These are phyloP conservation scores for Kurtzmaniella quercitrusa DNA, from an alignment of 1,139 yeast genomes.

Conservation along the genomic window DNA sequence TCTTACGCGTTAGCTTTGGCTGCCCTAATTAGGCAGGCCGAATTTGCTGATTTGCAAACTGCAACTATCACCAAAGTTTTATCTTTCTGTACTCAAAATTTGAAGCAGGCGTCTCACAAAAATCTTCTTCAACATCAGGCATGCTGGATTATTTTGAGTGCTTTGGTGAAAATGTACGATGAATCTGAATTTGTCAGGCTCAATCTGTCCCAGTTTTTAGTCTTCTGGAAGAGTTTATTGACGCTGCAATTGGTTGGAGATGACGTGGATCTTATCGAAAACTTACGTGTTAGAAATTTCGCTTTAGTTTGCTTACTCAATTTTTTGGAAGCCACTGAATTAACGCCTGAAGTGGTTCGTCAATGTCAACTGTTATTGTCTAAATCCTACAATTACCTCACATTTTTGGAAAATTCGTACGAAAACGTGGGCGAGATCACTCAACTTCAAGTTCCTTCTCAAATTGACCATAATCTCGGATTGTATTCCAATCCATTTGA, in stretches of 20 bases:
- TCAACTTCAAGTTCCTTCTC: slow-evolving; percentile 22
- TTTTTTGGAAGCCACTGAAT: slow-evolving; percentile 35
- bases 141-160: slow-evolving; percentile 73
- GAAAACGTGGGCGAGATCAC: slow-evolving; percentile 35
- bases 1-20: slow-evolving; percentile 36
- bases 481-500: slow-evolving; percentile 23
- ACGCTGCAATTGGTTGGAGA: slow-evolving; percentile 45
- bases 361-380: slow-evolving; percentile 41
- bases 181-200: slow-evolving; percentile 57
- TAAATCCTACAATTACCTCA: slow-evolving; percentile 40
- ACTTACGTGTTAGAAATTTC: slow-evolving; percentile 36
- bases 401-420: slow-evolving; percentile 37
- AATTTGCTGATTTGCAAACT: slow-evolving; percentile 35
- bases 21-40: slow-evolving; percentile 37
- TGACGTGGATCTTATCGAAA: slow-evolving; percentile 30
- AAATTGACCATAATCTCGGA: slow-evolving; percentile 28
- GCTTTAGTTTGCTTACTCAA: slow-evolving; percentile 41
- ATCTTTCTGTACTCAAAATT: slow-evolving; percentile 46
- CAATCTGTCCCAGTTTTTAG: slow-evolving; percentile 70
- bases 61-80: slow-evolving; percentile 39
- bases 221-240: slow-evolving; percentile 79
- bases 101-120: slow-evolving; percentile 32
- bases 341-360: slow-evolving; percentile 41
- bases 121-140: slow-evolving; percentile 19
- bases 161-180: slow-evolving; percentile 69